Percentiles rank a stretch among this genome's conserved stretches.
Conservation (phyloP, 1,284 basidiomycete species). For the Sanghuangporus sanghuang region DNA sequence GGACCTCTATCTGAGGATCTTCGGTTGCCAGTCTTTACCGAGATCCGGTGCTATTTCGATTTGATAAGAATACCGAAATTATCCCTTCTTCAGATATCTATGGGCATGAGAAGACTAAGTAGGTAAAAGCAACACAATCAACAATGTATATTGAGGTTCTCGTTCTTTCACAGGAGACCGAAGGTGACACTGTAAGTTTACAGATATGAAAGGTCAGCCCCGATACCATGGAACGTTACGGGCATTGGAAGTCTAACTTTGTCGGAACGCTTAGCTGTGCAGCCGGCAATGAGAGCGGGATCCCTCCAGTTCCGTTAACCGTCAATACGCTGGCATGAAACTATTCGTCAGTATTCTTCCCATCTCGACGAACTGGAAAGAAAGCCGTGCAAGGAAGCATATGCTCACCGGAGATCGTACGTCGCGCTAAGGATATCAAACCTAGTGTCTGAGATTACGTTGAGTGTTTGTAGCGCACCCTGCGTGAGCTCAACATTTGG, state of each 20-base stretch:
- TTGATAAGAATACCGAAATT: neutral
- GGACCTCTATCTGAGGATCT: neutral
- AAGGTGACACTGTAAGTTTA: neutral
- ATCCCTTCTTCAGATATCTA: neutral
- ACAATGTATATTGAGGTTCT: neutral
- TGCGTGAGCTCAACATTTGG: constrained; percentile 50
- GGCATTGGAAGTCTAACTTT: constrained; percentile 17
- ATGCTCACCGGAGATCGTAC: constrained; percentile 4
- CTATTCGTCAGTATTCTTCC: neutral
- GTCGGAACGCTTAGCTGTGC: constrained; percentile 6
- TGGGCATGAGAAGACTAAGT: neutral
- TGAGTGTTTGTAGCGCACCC: constrained; percentile 48
- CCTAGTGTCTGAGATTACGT: constrained; percentile 28
- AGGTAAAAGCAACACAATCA: neutral
- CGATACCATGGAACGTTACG: neutral
- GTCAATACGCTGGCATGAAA: constrained; percentile 7
- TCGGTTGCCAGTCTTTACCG: neutral
- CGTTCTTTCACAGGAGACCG: neutral
- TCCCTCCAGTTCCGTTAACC: constrained; percentile 11
- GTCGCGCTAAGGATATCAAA: constrained; percentile 7
- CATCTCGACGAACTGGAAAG: neutral
- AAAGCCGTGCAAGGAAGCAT: neutral
- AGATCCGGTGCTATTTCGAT: neutral
- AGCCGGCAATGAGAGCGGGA: constrained; percentile 6
- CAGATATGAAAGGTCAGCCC: constrained; percentile 1